Evolutionary conservation across 2,329 filamentous ascomycete species (phyloP), one percentile per base, ranked within the genome.

Genomic region (Macrophomina pseudophaseolina): DNA sequence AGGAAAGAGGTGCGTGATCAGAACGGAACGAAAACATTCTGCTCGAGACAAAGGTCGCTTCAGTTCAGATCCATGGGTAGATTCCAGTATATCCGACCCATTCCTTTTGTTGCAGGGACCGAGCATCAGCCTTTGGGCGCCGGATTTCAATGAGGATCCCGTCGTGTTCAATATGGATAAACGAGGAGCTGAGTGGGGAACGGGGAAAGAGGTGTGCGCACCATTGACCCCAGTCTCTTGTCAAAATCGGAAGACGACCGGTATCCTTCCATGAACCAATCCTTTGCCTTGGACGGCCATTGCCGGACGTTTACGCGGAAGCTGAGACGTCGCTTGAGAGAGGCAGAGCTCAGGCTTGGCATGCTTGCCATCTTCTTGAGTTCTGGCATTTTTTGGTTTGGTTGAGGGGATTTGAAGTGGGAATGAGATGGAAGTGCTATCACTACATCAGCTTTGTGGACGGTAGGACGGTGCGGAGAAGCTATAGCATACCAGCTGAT

Each of bases 41-140:
- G 58, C 44, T 49, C 58, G 56, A 35, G 23, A 23, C 23, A 23
- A 23, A 23, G 23, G 23, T 23, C 28, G 40, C 28, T 8, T 40
- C 28, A 28, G 49, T 42, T 62, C 58, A 62, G 44, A 62, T 62
- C 58, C 58, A 62, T 7, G 58, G 58, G 18, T 62, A 62, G 58
- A 62, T 49, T n/a, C 58, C 58, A 62, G 42, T 62, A 49, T 62
- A 62, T 16, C 58, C 58, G 42, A 62, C 44, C 58, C 58, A 62
- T 8, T 62, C 58, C 58, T 62, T 62, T 40, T 49, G 32, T 3
- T 11, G 42, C 30, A n/a, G 28, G 11, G 30, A 49, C 56, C 6
- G 28, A 35, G n/a, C 44, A 35, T 49, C 58, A 49, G 42, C 58
- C 14, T 38, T 59, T 7, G 18, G 23, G 6, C 40, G 12, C 8